phyloP scores from a whole-genome alignment of 2,329 filamentous ascomycete species.

The Colletotrichum sp. region DNA sequence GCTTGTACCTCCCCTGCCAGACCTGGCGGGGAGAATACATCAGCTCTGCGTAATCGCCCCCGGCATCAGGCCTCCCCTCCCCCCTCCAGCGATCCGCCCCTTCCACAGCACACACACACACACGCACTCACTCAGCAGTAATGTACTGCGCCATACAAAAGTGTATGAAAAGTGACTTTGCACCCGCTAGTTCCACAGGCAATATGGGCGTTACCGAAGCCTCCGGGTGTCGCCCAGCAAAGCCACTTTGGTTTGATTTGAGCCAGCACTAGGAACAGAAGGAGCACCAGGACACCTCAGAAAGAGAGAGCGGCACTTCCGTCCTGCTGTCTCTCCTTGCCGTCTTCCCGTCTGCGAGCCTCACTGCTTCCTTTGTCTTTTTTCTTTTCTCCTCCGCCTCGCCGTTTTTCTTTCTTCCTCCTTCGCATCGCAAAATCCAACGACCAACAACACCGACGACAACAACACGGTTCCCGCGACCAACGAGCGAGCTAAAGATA shows the following conservation, averaged over 20 bases:
- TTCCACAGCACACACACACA: background rate
- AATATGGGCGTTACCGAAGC: constrained; percentile 18
- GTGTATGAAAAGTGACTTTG: background rate
- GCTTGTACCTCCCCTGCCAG: background rate
- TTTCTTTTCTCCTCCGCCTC: background rate
- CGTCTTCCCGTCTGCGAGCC: background rate
- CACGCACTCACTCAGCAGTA: background rate
- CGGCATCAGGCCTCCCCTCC: background rate
- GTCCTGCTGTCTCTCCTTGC: constrained; percentile 6
- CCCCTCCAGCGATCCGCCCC: background rate
- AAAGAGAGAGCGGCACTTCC: background rate
- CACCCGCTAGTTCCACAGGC: background rate
- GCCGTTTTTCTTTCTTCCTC: background rate
- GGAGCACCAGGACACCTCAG: background rate
- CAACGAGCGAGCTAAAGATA: background rate
- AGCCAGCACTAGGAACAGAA: background rate
- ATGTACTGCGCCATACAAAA: background rate
- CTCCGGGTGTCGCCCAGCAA: constrained; percentile 1
- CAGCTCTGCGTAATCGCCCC: background rate
- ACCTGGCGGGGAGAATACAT: background rate
- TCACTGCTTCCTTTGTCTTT: background rate
- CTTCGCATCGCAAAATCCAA: background rate
- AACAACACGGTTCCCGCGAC: background rate
- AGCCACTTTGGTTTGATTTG: background rate
- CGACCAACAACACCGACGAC: background rate